Evolutionary conservation across 169 alveolate species (phyloP), one percentile per base, ranked within the genome.

Genomic region (Cyclospora cayetanensis): DNA sequence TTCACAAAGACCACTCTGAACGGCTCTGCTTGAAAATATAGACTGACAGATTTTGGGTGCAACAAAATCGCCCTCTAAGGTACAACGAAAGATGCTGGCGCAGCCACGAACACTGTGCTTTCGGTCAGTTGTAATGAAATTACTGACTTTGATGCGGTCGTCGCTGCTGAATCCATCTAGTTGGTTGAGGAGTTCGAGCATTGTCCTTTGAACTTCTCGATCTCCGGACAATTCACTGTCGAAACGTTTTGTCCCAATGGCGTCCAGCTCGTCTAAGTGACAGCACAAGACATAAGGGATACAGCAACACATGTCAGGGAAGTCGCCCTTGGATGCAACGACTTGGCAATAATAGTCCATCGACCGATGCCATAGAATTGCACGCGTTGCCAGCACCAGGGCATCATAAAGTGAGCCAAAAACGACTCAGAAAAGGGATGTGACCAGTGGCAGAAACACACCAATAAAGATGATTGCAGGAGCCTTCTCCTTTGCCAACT

Each of bases 151-250:
- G 91, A 98, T 98, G 50, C 97, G 88, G 79, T 96, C 99, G 83
- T 97, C 99, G 41, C 98, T 96, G 90, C 97, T 94, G 94, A 98
- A 98, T 1, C 99, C 99, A 89, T 98, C 99, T 29, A 99, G 95
- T 94, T 99, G 99, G 94, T 98, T 99, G 52, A 99, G 96, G 7
- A 99, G 96, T 93, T 99, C 99, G 52, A 99, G 96, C 99, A 99
- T 99, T 41, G 99, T 99, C 89, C 99, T 96, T 95, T 99, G 99
- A 20, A 98, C 99, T 96, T 99, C 99, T 52, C 99, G 96, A 91
- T 98, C 99, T 18, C 99, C 99, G 53, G 99, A 97, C 43, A 97
- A 93, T 91, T 99, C 99, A 77, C 99, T 97, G 72, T 96, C 95
- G 50, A 91, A 90, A 0, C 97, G 90, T 74, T 94, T 93, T 82